phyloP scores from a whole-genome alignment of 108 stramenopile species.

The Cyclotella choctawhatcheeana region DNA sequence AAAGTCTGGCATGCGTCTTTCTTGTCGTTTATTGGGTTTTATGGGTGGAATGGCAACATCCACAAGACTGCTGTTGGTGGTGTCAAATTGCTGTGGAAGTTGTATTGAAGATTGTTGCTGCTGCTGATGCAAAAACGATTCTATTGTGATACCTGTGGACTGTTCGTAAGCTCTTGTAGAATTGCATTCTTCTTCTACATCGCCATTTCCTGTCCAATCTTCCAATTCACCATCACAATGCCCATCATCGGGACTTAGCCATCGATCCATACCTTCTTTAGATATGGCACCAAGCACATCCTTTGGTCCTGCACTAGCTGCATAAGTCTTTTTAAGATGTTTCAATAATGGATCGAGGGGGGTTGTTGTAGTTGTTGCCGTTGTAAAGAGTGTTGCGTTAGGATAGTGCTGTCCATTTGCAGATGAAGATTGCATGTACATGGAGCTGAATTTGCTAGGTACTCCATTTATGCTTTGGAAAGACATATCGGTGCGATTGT shows the following conservation, averaged over 20 bases:
- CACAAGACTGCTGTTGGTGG: neutral
- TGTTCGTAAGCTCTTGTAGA: neutral
- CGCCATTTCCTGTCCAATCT: neutral
- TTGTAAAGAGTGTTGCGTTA: no score
- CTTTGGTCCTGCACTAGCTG: slow-evolving; percentile 38
- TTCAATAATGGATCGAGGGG: slow-evolving; percentile 33
- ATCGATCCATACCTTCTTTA: slow-evolving; percentile 31
- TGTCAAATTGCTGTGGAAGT: neutral
- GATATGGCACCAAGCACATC: slow-evolving; percentile 41
- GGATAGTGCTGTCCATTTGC: no score
- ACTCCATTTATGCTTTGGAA: no score
- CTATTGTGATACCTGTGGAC: neutral
- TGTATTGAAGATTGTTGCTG: neutral
- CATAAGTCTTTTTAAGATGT: slow-evolving; percentile 34
- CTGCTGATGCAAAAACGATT: neutral
- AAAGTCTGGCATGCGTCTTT: slow-evolving; percentile 30
- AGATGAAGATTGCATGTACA: no score
- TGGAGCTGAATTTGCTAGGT: no score
- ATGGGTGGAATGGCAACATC: neutral
- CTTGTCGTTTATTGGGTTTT: neutral
- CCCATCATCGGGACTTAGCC: slow-evolving; percentile 12
- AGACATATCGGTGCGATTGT: no score
- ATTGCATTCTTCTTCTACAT: neutral
- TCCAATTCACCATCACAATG: neutral
- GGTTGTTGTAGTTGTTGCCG: no score